Evolutionary conservation across 352 stramenopile genomes (phyloP), one percentile per base, ranked within the genome.

Genomic region (Aphanomyces invadans): DNA sequence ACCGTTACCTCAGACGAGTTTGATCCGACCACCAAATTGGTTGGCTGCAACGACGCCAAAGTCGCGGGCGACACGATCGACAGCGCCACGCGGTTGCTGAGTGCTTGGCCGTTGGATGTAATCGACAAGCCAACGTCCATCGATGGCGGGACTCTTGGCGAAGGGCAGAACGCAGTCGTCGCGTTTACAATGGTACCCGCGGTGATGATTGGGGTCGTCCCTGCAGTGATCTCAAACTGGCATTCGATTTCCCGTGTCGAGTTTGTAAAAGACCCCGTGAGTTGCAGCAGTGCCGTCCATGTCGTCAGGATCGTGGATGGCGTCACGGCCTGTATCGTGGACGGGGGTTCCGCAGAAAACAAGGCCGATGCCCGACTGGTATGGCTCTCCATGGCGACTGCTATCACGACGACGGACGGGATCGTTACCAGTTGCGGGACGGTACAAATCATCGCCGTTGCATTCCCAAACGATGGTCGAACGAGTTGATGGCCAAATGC

Each of bases 71-170:
- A 19, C 17, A 57, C 17, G 15, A 57, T 57, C 12, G 25, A 39
- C 25, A 57, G 4, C 7, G 5, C 19, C 25, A 39, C 36, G 19
- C 19, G 23, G 23, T 57, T 57, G 29, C 49, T 57, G 49, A 33
- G 36, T n/a, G 21, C 49, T 57, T 57, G 49, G 15, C 49, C 49
- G 23, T 57, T 57, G 21, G 49, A 38, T 4, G 49, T 38, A n/a
- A 57, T 33, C n/a, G 21, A 36, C 29, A 57, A 9, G 4, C 11
- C 11, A n/a, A 57, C 25, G 5, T 33, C 11, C 15, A 38, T 9
- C 29, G 49, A n/a, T 21, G 49, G 29, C 15, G 49, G n/a, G 11
- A 57, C 19, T n/a, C 5, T 17, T 21, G 49, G 49, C 19, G 23
- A n/a, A 7, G 23, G 29, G n/a, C 49, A 57, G 36, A 57, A 21